phyloP scores from a whole-genome alignment of 2,329 filamentous ascomycete species.

The Botrytis cinerea region DNA sequence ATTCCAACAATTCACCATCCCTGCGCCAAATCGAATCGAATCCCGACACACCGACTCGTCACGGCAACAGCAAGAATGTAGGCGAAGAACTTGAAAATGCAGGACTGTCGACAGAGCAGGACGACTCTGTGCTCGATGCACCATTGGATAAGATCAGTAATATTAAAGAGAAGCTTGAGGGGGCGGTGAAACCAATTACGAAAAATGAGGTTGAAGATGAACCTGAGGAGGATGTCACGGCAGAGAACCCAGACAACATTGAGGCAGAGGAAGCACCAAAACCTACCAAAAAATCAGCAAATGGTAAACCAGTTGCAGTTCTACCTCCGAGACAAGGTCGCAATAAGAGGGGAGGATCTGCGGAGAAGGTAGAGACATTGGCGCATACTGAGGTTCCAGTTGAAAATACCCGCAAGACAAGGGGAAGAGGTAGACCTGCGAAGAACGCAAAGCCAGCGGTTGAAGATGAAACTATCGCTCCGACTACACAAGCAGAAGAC shows the following conservation, averaged over 20 bases:
- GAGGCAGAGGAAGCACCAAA: not conserved
- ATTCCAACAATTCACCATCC: constrained; percentile 4
- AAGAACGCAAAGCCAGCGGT: not conserved
- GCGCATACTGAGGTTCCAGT: not conserved
- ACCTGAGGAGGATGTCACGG: constrained; percentile 9
- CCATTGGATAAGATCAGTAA: not conserved
- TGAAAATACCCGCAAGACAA: constrained; percentile 2
- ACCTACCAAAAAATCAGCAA: not conserved
- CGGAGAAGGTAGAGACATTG: not conserved
- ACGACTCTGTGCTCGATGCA: not conserved
- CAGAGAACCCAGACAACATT: not conserved
- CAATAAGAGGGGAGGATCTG: not conserved
- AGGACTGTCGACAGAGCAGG: not conserved
- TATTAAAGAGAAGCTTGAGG: not conserved
- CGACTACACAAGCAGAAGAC: not conserved
- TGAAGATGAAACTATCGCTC: not conserved
- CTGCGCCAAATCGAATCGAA: not conserved
- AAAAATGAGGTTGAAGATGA: not conserved
- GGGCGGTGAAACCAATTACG: not conserved
- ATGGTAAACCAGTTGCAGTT: not conserved
- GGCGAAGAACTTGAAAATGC: not conserved
- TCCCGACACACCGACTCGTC: constrained; percentile 15
- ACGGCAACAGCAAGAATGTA: constrained; percentile 1
- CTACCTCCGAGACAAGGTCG: not conserved
- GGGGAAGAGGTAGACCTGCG: not conserved